Evolutionary conservation across 163 green algal genomes (phyloP), one percentile per base, ranked within the genome.

Genomic region (Botryococcus braunii): DNA sequence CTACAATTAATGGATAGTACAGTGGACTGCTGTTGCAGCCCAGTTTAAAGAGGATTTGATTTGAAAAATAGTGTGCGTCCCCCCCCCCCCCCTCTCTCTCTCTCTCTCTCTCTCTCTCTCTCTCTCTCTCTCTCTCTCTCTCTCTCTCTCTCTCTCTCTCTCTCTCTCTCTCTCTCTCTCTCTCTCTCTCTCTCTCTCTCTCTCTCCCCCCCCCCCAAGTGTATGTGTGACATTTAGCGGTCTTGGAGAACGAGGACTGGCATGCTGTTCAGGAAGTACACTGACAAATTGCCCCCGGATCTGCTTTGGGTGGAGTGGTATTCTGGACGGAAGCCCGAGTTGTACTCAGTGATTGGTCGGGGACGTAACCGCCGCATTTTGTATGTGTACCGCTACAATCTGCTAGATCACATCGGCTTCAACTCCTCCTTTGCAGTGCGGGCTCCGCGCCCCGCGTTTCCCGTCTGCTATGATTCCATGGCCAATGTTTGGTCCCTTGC

Each of bases 241-340:
- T 27, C 21, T 62, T 9, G 23, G 17, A 31, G 17, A 25, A 17
- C n/a, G 23, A 25, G 9, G 21, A 27, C n/a, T 17, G 21, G n/a
- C 31, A 31, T 11, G 25, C 2, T 34, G 13, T 36, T 40, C 68
- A 74, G 63, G 68, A 38, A 59, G 37, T 49, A 77, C 63, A 70
- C 74, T 31, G 65, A 69, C 17, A 27, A 55, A 29, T 46, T 73
- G 69, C 79, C 79, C 3, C 69, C 73, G 5, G 79, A 85, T 62
- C 69, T 85, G 38, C 74, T 85, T 21, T 85, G 71, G 69, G 21
- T 37, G 52, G 79, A 85, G 65, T 85, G 69, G 66, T 62, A 65
- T 25, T 13, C 2, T 3, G 69, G 69, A 1, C n/a, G 35, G 37
- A 17, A 49, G 27, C 31, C 36, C 27, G 58, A 68, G 23, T 43